Evolutionary conservation across 495 filamentous ascomycete species (phyloP).

Genomic region (Halenospora varia): DNA sequence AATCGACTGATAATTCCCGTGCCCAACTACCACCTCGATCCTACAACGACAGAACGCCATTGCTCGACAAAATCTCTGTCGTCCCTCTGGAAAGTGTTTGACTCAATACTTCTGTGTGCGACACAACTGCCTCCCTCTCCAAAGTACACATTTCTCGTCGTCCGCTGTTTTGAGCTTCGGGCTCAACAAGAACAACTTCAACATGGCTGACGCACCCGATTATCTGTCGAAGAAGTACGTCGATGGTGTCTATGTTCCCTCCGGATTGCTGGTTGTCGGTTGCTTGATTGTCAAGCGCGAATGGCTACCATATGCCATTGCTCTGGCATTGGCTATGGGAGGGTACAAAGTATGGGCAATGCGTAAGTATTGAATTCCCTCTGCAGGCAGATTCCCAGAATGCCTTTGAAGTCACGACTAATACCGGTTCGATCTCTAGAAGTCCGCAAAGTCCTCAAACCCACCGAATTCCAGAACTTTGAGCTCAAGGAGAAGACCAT

Average conservation of each 20-base stretch:
- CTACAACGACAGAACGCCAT: too few species aligned
- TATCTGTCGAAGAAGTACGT: slow-evolving; percentile 41
- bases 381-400: neutral
- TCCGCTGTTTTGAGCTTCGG: too few species aligned
- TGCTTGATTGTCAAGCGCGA: slow-evolving; percentile 72
- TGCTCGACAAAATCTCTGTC: too few species aligned
- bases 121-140: too few species aligned
- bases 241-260: slow-evolving; percentile 79
- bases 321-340: slow-evolving; percentile 55
- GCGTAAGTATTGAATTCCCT: slow-evolving; percentile 40
- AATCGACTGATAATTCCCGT: too few species aligned
- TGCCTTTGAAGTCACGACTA: slow-evolving; percentile 1
- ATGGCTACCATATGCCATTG: slow-evolving; percentile 69
- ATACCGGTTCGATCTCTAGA: slow-evolving; percentile 44
- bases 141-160: too few species aligned
- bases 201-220: slow-evolving; percentile 1
- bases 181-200: too few species aligned
- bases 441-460: slow-evolving; percentile 78
- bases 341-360: slow-evolving; percentile 58
- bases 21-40: too few species aligned
- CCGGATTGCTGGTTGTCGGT: slow-evolving; percentile 73
- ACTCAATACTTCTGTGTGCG: too few species aligned
- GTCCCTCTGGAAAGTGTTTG: too few species aligned
- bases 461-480: slow-evolving; percentile 83
- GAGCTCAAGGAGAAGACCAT: slow-evolving; percentile 84